phyloP scores from a whole-genome alignment of 345 rosid genomes.

The Anastatica hierochuntica region DNA sequence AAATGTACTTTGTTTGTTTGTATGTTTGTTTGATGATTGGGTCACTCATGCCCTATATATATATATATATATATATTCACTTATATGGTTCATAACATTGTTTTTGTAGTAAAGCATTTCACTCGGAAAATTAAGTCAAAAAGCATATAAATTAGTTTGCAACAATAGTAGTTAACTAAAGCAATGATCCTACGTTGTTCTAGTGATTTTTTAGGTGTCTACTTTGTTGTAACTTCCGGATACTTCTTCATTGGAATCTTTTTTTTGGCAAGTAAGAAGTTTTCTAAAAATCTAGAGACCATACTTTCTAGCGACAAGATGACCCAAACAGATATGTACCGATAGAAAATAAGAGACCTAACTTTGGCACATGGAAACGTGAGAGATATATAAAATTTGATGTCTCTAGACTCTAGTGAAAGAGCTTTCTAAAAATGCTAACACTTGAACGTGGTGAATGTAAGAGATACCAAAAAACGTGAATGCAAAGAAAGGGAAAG shows the following conservation, averaged over 20 bases:
- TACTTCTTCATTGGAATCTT: not conserved
- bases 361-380: constrained; percentile 11
- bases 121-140: too few species aligned
- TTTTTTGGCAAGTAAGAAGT: constrained; percentile 13
- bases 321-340: not conserved
- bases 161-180: not conserved
- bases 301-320: not conserved
- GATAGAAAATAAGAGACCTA: not conserved
- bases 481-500: not conserved
- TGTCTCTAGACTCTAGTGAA: constrained; percentile 5
- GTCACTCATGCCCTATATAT: too few species aligned
- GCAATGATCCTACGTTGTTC: not conserved
- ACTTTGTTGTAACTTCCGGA: not conserved
- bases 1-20: too few species aligned
- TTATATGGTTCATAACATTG: too few species aligned
- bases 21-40: too few species aligned
- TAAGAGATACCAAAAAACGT: constrained; percentile 23
- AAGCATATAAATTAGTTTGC: not conserved
- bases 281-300: not conserved
- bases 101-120: too few species aligned
- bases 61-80: too few species aligned
- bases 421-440: not conserved
- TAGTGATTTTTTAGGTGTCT: not conserved
- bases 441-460: constrained; percentile 14
- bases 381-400: not conserved